Evolutionary conservation across 2,329 filamentous ascomycete genomes (phyloP).

Genomic region (Trichophaea hybrida): DNA sequence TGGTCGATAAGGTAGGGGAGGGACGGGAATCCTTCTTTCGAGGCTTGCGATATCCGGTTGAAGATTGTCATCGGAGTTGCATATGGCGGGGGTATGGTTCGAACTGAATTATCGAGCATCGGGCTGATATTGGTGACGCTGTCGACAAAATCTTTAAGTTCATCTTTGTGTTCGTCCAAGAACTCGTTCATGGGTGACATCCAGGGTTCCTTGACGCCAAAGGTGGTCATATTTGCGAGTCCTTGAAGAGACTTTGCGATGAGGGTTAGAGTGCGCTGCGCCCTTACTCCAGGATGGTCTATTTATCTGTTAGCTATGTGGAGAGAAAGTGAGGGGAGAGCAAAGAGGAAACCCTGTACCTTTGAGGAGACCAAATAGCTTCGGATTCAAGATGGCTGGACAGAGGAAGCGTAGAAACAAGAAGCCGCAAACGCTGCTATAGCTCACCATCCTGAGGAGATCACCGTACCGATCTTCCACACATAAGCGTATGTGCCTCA

Average conservation of each 20-base stretch:
- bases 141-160: conserved; percentile 27
- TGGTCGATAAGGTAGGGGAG: conserved; percentile 88
- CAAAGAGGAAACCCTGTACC: conserved; percentile 35
- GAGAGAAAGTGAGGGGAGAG: not conserved
- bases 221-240: conserved; percentile 53
- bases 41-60: conserved; percentile 61
- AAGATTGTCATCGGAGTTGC: conserved; percentile 86
- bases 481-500: conserved; percentile 51
- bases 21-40: conserved; percentile 82
- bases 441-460: conserved; percentile 49
- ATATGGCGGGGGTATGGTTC: conserved; percentile 63
- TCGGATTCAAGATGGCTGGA: conserved; percentile 54
- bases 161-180: conserved; percentile 30
- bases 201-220: conserved; percentile 56
- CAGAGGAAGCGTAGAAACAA: conserved; percentile 56
- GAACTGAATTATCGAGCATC: conserved; percentile 14
- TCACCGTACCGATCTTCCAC: conserved; percentile 56
- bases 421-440: conserved; percentile 56
- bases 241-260: conserved; percentile 57
- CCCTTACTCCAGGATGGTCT: conserved; percentile 50
- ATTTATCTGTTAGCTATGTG: conserved; percentile 22
- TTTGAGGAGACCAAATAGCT: conserved; percentile 52
- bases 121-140: conserved; percentile 21
- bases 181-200: conserved; percentile 62
- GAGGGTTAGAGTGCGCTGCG: conserved; percentile 50